Evolutionary conservation across 2,329 filamentous ascomycete species (phyloP).

Genomic region (Aspergillus fructus): DNA sequence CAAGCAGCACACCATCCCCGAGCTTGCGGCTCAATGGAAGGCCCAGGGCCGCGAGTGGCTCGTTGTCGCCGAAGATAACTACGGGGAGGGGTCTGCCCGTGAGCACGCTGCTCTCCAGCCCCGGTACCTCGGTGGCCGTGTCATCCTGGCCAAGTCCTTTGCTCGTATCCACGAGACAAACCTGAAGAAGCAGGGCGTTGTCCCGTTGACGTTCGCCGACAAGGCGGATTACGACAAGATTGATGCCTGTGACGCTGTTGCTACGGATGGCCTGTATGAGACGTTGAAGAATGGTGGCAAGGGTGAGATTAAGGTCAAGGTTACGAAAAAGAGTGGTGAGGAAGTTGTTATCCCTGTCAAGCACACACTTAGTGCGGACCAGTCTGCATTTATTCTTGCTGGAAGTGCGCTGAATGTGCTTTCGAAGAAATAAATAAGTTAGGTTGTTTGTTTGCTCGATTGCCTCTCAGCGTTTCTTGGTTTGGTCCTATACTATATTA

Average conservation of each 20-base stretch:
- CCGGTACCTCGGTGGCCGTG: conserved; percentile 79
- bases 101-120: conserved; percentile 90
- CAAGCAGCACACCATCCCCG: conserved; percentile 73
- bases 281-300: conserved; percentile 57
- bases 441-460: not conserved
- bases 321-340: conserved; percentile 51
- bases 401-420: conserved; percentile 91
- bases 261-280: conserved; percentile 79
- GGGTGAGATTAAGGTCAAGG: conserved; percentile 21
- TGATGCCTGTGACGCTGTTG: conserved; percentile 76
- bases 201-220: conserved; percentile 86
- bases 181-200: conserved; percentile 94
- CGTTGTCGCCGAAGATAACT: conserved; percentile 96
- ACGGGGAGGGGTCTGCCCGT: conserved; percentile 84
- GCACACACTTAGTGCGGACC: conserved; percentile 85
- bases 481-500: not conserved
- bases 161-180: conserved; percentile 95
- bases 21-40: conserved; percentile 83
- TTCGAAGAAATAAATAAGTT: conserved; percentile 48
- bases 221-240: conserved; percentile 86
- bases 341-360: conserved; percentile 72
- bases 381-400: conserved; percentile 87
- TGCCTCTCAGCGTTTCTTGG: not conserved
- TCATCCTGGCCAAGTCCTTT: conserved; percentile 84
- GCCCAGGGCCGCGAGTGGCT: conserved; percentile 75